Conservation (phyloP, 345 rosid species). For the Lumnitzera littorea region DNA sequence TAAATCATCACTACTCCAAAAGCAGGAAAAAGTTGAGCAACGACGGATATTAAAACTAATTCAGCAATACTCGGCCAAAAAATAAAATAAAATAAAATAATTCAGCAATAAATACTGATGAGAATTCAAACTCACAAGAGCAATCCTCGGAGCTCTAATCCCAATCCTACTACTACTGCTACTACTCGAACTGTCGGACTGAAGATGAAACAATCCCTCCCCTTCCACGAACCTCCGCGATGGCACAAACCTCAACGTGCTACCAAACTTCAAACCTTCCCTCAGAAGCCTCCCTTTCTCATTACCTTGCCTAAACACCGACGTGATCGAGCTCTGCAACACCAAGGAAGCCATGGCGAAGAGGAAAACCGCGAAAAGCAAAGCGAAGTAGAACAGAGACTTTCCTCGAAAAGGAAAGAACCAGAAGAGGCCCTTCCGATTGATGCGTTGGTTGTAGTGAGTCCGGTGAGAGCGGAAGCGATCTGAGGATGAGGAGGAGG, state of each 20-base stretch:
- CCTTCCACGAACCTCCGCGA: slow-evolving; percentile 30
- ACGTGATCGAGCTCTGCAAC: slow-evolving; percentile 70
- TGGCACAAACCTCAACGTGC: slow-evolving; percentile 56
- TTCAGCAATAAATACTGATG: slow-evolving; percentile 1
- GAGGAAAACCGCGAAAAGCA: slow-evolving; percentile 55
- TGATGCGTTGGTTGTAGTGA: slow-evolving; percentile 20
- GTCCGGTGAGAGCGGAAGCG: slow-evolving; percentile 31
- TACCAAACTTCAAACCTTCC: slow-evolving; percentile 49
- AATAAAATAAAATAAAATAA: not conserved
- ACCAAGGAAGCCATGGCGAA: slow-evolving; percentile 69
- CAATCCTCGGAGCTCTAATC: slow-evolving; percentile 74
- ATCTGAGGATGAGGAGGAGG: slow-evolving; percentile 21
- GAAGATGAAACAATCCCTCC: slow-evolving; percentile 45
- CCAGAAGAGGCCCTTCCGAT: slow-evolving; percentile 51
- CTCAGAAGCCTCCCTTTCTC: slow-evolving; percentile 27
- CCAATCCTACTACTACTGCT: slow-evolving; percentile 37
- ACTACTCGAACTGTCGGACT: slow-evolving; percentile 14
- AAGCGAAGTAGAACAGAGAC: slow-evolving; percentile 48
- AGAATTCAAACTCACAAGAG: slow-evolving; percentile 52
- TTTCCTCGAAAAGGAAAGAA: slow-evolving; percentile 53
- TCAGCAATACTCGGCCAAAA: slow-evolving; percentile 1
- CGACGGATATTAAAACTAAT: not conserved
- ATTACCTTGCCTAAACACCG: slow-evolving; percentile 47
- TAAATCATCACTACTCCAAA: no score
- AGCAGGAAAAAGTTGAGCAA: no score